Evolutionary conservation across 1,139 yeast species (phyloP), one percentile per base, ranked within the genome.

Genomic region (Yamadazyma trypodendri): DNA sequence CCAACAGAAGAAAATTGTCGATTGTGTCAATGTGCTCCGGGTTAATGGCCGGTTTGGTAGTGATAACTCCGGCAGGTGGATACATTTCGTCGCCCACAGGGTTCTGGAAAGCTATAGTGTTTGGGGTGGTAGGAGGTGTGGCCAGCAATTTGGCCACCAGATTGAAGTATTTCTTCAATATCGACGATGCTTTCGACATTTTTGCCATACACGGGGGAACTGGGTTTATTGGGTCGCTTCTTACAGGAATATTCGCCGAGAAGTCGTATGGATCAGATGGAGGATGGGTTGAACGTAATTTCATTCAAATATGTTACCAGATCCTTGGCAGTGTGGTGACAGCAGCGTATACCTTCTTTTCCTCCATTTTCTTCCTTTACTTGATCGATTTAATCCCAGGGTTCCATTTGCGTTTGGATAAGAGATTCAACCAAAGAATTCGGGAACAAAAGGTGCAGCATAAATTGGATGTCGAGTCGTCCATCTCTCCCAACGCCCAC

Each of bases 231-330:
- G 76, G 77, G 0, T 67, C 73, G 1, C 30, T 71, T 14, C 49
- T 71, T 22, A 69, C 73, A 2, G 76, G 75, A 1, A 60, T 71
- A 4, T 68, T 71, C 48, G 72, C 73, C 10, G 63, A 63, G 33
- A 36, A 49, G 6, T 45, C 48, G 12, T 67, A 63, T 43, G 60
- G 49, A 1, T 54, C 73, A 1, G 24, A 54, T 12, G 78, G 79
- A 2, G 81, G 81, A 3, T 71, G 78, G 74, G 61, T 74, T 0
- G 54, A 55, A n/a, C 70, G 72, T 11, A 60, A 72, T 47, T 72
- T 75, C 64, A 54, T 58, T 2, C 81, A 75, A 48, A 52, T 75
- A 10, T 68, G 71, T n/a, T 68, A 69, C 43, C 83, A 77, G 48
- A 35, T 73, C 8, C 51, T 71, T 24, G 77, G 78, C 11, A 54